phyloP scores from a whole-genome alignment of 495 filamentous ascomycete genomes.

The Daldinia bambusicola region DNA sequence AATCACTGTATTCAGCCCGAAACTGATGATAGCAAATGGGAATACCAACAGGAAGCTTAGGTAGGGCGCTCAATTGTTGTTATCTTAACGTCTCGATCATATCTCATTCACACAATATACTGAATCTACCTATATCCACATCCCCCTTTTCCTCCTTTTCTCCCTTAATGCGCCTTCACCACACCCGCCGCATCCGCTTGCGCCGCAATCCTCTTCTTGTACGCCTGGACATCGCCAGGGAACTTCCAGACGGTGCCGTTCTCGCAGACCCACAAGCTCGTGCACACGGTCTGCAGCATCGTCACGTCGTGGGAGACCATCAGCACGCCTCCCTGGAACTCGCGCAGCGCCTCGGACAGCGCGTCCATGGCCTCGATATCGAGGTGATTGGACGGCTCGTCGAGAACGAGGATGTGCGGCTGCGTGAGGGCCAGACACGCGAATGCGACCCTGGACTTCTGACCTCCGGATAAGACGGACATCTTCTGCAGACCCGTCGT shows the following conservation, averaged over 20 bases:
- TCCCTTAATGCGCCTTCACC: slow-evolving; percentile 64
- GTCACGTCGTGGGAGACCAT: slow-evolving; percentile 99
- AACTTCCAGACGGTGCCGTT: slow-evolving; percentile 96
- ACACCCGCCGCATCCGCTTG: slow-evolving; percentile 91
- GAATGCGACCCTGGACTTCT: slow-evolving; percentile 98
- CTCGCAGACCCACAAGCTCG: slow-evolving; percentile 95
- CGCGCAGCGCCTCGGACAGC: slow-evolving; percentile 78
- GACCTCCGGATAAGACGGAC: slow-evolving; percentile 92
- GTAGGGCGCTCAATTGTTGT: not conserved
- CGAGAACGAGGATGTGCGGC: slow-evolving; percentile 96
- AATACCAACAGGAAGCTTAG: not conserved
- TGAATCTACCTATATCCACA: not conserved
- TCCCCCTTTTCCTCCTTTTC: not conserved
- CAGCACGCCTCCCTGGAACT: slow-evolving; percentile 92
- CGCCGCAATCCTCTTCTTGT: slow-evolving; percentile 94
- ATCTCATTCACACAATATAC: slow-evolving; percentile 3
- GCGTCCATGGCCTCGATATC: slow-evolving; percentile 99
- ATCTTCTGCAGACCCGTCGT: slow-evolving; percentile 98
- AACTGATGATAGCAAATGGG: not conserved
- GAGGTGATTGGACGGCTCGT: slow-evolving; percentile 97
- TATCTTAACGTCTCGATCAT: slow-evolving; percentile 4
- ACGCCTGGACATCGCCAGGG: slow-evolving; percentile 91
- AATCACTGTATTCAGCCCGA: not conserved
- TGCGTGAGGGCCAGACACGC: slow-evolving; percentile 91
- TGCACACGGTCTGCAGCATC: slow-evolving; percentile 96